These are phyloP conservation scores for Leccinum fibrillosum DNA, from an alignment of 768 basidiomycete species.

Conservation along the genomic window DNA sequence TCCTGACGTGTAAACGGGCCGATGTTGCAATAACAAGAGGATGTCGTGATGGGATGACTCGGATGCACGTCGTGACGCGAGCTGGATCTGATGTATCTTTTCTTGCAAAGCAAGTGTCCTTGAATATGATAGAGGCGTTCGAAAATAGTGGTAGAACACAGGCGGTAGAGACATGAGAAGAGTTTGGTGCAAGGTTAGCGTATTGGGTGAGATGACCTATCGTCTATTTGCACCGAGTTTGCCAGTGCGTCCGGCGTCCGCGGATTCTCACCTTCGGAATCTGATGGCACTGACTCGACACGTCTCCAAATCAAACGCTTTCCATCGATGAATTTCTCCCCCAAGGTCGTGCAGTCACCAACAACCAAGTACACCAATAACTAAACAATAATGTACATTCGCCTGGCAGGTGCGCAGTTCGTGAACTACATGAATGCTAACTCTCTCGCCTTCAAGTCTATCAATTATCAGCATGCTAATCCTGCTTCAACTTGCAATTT, in stretches of 20 bases:
- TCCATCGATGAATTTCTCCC: background rate
- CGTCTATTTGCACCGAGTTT: background rate
- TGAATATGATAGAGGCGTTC: conserved; percentile 72
- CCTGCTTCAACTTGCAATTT: conserved; percentile 2
- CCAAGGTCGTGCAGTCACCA: background rate
- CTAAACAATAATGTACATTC: background rate
- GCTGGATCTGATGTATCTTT: conserved; percentile 62
- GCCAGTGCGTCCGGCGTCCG: too few species aligned
- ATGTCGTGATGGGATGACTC: conserved; percentile 48
- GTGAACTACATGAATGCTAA: background rate
- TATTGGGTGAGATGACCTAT: background rate
- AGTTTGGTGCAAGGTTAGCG: background rate
- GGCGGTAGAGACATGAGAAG: conserved; percentile 45
- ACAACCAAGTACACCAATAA: background rate
- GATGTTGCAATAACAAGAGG: conserved; percentile 81
- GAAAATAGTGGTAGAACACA: conserved; percentile 76
- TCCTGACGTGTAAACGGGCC: conserved; percentile 94
- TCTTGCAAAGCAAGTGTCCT: conserved; percentile 70
- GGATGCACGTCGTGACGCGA: conserved; percentile 45
- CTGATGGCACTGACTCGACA: too few species aligned
- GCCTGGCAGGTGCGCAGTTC: background rate
- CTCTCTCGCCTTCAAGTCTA: background rate
- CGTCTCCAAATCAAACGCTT: background rate
- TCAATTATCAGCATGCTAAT: background rate
- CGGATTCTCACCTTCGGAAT: background rate